A percentile compares a stretch with the other conserved stretches of the same genome.
These are phyloP conservation scores for Yarrowia sp. DNA, from an alignment of 805 yeast species.

Conservation along the genomic window DNA sequence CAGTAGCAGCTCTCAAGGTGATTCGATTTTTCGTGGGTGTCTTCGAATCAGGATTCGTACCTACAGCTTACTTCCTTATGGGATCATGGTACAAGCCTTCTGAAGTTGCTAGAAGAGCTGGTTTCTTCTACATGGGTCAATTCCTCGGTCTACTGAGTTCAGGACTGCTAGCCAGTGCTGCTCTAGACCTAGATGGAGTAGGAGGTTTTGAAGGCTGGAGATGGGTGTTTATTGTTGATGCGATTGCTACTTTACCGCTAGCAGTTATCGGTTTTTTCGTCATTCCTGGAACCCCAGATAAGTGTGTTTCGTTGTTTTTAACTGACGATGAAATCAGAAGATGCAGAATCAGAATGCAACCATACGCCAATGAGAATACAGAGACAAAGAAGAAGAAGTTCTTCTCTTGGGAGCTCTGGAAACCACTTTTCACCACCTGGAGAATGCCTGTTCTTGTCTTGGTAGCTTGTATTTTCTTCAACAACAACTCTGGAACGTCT, in stretches of 20 bases:
- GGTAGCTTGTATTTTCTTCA: constrained; percentile 61
- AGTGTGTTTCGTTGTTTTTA: constrained; percentile 52
- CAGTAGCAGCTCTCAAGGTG: constrained; percentile 54
- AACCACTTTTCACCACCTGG: constrained; percentile 53
- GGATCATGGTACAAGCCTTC: constrained; percentile 59
- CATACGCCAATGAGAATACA: constrained; percentile 24
- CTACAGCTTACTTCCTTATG: constrained; percentile 43
- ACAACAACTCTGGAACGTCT: constrained; percentile 50
- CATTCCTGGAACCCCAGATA: constrained; percentile 66
- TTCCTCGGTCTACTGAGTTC: constrained; percentile 60
- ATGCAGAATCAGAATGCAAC: constrained; percentile 46
- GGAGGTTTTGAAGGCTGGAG: constrained; percentile 63
- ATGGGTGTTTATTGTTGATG: constrained; percentile 71
- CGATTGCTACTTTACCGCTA: constrained; percentile 55
- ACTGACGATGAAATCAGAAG: constrained; percentile 57
- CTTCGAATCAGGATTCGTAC: constrained; percentile 67
- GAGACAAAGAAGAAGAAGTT: constrained; percentile 30
- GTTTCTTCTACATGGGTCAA: constrained; percentile 60
- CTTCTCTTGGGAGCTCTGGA: constrained; percentile 51
- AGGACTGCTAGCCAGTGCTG: constrained; percentile 60
- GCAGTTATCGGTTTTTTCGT: constrained; percentile 55
- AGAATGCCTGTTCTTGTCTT: constrained; percentile 55
- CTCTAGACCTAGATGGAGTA: constrained; percentile 49
- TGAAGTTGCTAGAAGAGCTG: constrained; percentile 63
- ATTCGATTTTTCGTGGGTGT: constrained; percentile 65